These are phyloP conservation scores for Davidsoniella australis DNA, from an alignment of 2,329 filamentous ascomycete genomes.

Conservation along the genomic window DNA sequence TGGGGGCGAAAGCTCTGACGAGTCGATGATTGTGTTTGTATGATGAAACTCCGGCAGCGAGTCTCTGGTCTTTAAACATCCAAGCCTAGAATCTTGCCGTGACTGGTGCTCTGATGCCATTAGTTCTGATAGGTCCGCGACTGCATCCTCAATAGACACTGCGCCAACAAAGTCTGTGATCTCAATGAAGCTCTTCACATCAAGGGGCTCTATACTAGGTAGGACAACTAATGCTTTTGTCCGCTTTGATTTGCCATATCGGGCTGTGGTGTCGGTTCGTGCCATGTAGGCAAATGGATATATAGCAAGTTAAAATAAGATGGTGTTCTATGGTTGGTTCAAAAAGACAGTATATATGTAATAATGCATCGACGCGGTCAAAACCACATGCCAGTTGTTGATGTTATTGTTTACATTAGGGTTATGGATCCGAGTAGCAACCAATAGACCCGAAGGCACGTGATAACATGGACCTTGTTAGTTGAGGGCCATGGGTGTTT, in stretches of 20 bases:
- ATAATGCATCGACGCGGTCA: too few relatives aligned
- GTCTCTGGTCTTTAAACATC: not conserved
- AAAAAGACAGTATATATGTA: too few relatives aligned
- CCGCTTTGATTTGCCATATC: not conserved
- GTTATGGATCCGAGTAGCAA: not conserved
- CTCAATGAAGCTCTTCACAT: not conserved
- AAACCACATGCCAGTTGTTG: too few relatives aligned
- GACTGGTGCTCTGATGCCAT: not conserved
- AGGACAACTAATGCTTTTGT: not conserved
- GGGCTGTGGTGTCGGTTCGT: not conserved
- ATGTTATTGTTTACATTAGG: not conserved
- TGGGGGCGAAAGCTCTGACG: slow-evolving; percentile 1
- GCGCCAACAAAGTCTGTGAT: not conserved
- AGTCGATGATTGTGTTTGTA: slow-evolving; percentile 1
- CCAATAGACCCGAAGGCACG: not conserved
- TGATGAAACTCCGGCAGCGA: not conserved
- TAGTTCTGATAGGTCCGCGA: not conserved
- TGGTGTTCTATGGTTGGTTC: not conserved
- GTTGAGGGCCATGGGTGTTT: too few relatives aligned
- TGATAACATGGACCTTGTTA: not conserved
- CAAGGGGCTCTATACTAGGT: not conserved
- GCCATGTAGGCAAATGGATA: not conserved
- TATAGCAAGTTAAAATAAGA: not conserved
- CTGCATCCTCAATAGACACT: not conserved
- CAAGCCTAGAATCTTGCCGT: not conserved